These are phyloP conservation scores for Plantago lanceolata DNA, from an alignment of 305 asterid genomes.

Conservation along the genomic window DNA sequence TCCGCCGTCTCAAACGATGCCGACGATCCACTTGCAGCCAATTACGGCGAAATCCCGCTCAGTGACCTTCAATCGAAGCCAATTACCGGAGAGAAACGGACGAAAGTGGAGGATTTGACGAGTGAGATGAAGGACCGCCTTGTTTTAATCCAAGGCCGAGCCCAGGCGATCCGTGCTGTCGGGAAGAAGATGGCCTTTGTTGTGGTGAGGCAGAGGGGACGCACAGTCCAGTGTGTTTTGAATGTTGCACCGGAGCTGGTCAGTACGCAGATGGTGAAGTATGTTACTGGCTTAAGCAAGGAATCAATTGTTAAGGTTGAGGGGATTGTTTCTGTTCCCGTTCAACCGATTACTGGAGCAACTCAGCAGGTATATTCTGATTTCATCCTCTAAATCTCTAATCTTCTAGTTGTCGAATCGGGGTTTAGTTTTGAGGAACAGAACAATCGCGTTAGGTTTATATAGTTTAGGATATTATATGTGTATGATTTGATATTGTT, in stretches of 20 bases:
- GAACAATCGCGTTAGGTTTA: no score
- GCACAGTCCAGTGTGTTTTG: slow-evolving; percentile 74
- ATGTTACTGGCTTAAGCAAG: slow-evolving; percentile 46
- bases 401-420: no score
- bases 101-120: slow-evolving; percentile 41
- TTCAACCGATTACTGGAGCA: slow-evolving; percentile 55
- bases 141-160: slow-evolving; percentile 64
- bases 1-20: no score
- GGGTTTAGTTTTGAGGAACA: no score
- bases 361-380: no score
- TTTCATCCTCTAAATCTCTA: no score
- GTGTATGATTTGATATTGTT: no score
- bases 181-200: slow-evolving; percentile 77
- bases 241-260: slow-evolving; percentile 53
- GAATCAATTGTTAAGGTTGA: slow-evolving; percentile 71
- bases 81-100: slow-evolving; percentile 60
- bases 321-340: slow-evolving; percentile 64
- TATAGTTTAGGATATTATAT: no score
- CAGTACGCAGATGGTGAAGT: slow-evolving; percentile 75
- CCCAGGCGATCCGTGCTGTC: slow-evolving; percentile 62
- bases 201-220: slow-evolving; percentile 67
- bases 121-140: slow-evolving; percentile 40
- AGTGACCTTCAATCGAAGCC: slow-evolving; percentile 60
- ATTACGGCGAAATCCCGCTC: slow-evolving; percentile 62
- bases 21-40: no score